Base-by-base conservation (phyloP, 139 green algal species). In the Spirogloea muscicola region DNA sequence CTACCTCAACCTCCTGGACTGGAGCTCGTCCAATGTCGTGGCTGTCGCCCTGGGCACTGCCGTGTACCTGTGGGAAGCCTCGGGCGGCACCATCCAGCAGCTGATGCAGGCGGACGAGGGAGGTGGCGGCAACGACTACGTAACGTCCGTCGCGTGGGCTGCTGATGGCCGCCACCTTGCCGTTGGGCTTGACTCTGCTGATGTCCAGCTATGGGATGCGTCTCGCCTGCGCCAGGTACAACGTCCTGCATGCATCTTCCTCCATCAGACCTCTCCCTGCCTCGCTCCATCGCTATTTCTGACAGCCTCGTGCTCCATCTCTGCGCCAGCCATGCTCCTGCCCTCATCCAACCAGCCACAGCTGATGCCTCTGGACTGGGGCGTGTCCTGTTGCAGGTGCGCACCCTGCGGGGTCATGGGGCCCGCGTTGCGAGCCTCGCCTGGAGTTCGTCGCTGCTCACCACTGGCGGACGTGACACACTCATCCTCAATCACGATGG, bases 1-100 rank as follows among this genome's bases (percentile, higher is more conserved):
- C 81, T 98, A 98, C 82, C 91, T 98, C 43, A 98, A 98, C 87
- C 87, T 98, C 25, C 77, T 98, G 10, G 94, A 98, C 87, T 98
- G 94, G 94, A 85, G 82, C 65, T 85, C 82, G 67, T 82, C 74
- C 66, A 97, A 97, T 70, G 41, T 85, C 60, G 86, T 96, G 61
- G 93, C 91, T 1, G 84, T 97, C 1, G 93, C 91, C 0, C 90
- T 98, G 21, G 90, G 87, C 37, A 68, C 82, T 31, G 85, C 86
- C 1, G 91, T 97, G 1, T 98, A 98, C 87, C 86, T 98, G 31
- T 98, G 93, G 93, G 91, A 96, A 82, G 90, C 92, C 10, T 77
- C 52, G 62, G 88, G 75, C 10, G 90, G 92, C 37, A 77, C 73
- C 59, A 93, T 97, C 63, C 77, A 94, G 70, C 85, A 94, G 88